Evolutionary conservation across 768 basidiomycete genomes (phyloP), one percentile per base, ranked within the genome.

Genomic region (Exsudoporus frostii): DNA sequence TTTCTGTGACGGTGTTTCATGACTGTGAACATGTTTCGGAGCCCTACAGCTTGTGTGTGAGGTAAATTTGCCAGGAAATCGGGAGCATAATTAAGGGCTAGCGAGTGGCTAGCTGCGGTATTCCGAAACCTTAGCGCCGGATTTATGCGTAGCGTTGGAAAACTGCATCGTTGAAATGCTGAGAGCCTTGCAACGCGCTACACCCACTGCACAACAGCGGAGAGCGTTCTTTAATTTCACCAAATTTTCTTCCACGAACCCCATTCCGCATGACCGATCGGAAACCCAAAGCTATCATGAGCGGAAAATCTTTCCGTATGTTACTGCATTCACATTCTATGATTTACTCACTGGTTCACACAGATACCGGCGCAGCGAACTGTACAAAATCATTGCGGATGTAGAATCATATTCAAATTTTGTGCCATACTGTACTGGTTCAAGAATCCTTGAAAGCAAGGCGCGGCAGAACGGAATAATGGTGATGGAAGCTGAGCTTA

Each of bases 341-440:
- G 51, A 51, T 53, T 55, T 54, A 43, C 54, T 45, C 24, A 41
- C 56, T 41, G 45, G 49, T 56, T 53, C 34, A 52, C 25, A 32
- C 59, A 97, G 95, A 38, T 98, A 95, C 65, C 79, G 76, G 17
- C 85, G 79, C 56, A 76, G 76, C 46, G 83, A 97, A 68, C 77
- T 98, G 4, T 98, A 95, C 72, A 73, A 82, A 8, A 71, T 98
- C 54, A 92, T 99, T 49, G 81, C 93, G 14, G 86, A 98, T 70
- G 88, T 98, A 25, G 82, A 77, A 15, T 89, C 90, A 2, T 99
- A 98, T 69, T 80, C 84, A 10, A 75, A 73, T 53, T 99, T 98
- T 67, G 75, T 99, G 48, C 96, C 97, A 7, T 96, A 90, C 69
- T 97, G 95, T 73, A 83, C 81, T 13, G 74, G 75, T 20, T 88